Evolutionary conservation across 1,139 yeast genomes (phyloP), one percentile per base, ranked within the genome.

Genomic region (Diutina siamensis): DNA sequence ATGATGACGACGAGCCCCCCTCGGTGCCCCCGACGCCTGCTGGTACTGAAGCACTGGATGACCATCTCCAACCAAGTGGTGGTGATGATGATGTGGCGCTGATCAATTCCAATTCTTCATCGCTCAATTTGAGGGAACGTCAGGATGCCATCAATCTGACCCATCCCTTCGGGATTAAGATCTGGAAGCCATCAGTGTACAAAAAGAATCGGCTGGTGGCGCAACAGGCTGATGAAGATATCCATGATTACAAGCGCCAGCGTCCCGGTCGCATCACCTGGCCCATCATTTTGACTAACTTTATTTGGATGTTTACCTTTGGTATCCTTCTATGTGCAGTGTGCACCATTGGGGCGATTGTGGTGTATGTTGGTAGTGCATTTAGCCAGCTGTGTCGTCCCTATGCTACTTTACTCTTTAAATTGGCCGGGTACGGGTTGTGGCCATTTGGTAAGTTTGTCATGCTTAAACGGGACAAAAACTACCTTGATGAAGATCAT

Each of bases 151-250:
- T 92, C 60, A 92, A 92, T 58, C 81, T 86, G 47, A 88, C 97
- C 1, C 98, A 94, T 65, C 98, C 98, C 0, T 92, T 92, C 59
- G 98, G 98, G 72, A 88, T 92, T 46, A 83, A 95, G 61, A 86
- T 92, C 55, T 92, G 98, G 98, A 92, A 92, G 58, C 98, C 98
- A 1, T 96, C 98, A 2, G 71, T 92, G 49, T 92, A 92, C 63
- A 92, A 94, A 59, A 92, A 92, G 62, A 76, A 77, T 50, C 78
- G 99, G 55, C 86, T 97, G 1, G 97, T 92, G 34, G 94, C 94
- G 52, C 72, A 81, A 33, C 80, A 88, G 48, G 97, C 97, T 1
- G 95, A 87, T 49, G 87, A 85, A 51, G 99, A 92, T 67, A 86
- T 92, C 53, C 97, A 89, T 61, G 89, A 86, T 50, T 71, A 67